Base-by-base conservation (phyloP, 2,329 filamentous ascomycete genomes). In the Clonostachys sp. region DNA sequence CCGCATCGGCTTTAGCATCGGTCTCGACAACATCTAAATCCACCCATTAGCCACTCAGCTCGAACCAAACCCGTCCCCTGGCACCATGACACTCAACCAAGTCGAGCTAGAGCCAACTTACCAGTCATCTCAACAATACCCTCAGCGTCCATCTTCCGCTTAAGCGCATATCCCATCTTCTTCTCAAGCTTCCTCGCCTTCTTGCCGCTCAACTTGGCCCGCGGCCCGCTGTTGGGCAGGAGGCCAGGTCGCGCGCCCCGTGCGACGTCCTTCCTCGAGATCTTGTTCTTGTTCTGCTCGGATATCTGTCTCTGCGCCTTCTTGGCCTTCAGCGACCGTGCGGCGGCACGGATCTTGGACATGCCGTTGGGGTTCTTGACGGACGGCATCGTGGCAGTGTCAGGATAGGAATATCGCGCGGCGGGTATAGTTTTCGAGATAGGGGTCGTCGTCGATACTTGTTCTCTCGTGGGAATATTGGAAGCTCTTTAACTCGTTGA, bases 351-450 rank as follows among this genome's bases (percentile, higher is more conserved):
- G 69, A 79, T 80, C 57, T 73, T 74, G 46, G 75, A 80, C 10
- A 71, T 70, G 42, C 68, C 70, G 71, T 82, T 82, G 58, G 78
- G 78, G 66, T 80, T 83, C 53, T 76, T 75, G 55, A 79, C 72
- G 43, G 77, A 81, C 14, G 74, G 71, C 76, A 80, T 81, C 52
- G 47, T 58, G 46, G 45, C 24, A 7, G 24, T 24, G 24, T 24
- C 8, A 7, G 24, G 24, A 24, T 24, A 8, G 24, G 6, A 24
- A 24, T 30, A 30, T 30, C 24, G 24, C 24, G 24, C 24, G 24
- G 24, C 9, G 24, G 8, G 8, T 30, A 30, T 30, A 30, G 24
- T 30, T 30, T 9, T 30, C 24, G 24, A 30, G 24, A 10, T 30
- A 10, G 24, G 8, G 4, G 24, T 30, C 24, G 24, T 30, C 8